phyloP scores from a whole-genome alignment of 176 grass and related monocot genomes.

The Zea mays region Zm-B73-REFERENCE-NAM-5.0 NC_050103.1:113726501-113727000 shows the following conservation, averaged over 20 bases:
- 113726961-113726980: slow-evolving; percentile 78
- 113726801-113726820: slow-evolving; percentile 43
- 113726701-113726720: slow-evolving; percentile 48
- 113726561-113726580: slow-evolving; percentile 33
- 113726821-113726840: slow-evolving; percentile 20
- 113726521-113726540: slow-evolving; percentile 28
- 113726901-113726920: slow-evolving; percentile 54
- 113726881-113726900: slow-evolving; percentile 57
- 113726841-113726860: slow-evolving; percentile 44
- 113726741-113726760: slow-evolving; percentile 44
- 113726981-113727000: slow-evolving; percentile 88
- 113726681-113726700: slow-evolving; percentile 39
- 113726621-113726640: too few species aligned
- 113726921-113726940: slow-evolving; percentile 70
- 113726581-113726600: slow-evolving; percentile 38
- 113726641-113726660: not conserved
- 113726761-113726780: slow-evolving; percentile 26
- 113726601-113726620: slow-evolving; percentile 37
- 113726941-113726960: slow-evolving; percentile 88
- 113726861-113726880: not conserved
- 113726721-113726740: slow-evolving; percentile 62
- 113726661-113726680: slow-evolving; percentile 51
- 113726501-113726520: slow-evolving; percentile 12
- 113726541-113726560: slow-evolving; percentile 36
- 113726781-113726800: slow-evolving; percentile 26